Percentiles rank a stretch among this genome's conserved stretches.
Conservation (phyloP, 176 grass and related monocot species). For the Zea luxurians region DNA sequence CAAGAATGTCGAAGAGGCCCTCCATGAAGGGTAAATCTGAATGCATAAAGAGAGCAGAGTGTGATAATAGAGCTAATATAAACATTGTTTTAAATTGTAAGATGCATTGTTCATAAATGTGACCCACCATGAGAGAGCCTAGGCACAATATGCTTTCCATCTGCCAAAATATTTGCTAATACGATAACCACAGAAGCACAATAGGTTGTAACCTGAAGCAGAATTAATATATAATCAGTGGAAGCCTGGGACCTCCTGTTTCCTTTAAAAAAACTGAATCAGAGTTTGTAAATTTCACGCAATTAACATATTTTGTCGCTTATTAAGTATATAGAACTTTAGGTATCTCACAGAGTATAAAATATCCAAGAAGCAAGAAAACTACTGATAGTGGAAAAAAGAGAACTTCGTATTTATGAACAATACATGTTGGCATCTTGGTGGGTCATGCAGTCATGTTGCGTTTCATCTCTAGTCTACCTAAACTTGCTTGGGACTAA, state of each 20-base stretch:
- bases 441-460: not conserved
- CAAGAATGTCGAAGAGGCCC: slow-evolving; percentile 71
- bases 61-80: slow-evolving; percentile 28
- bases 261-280: slow-evolving; percentile 32
- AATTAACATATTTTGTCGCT: slow-evolving; percentile 2
- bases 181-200: slow-evolving; percentile 68
- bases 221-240: not conserved
- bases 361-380: slow-evolving; percentile 31
- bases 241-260: not conserved
- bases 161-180: slow-evolving; percentile 81
- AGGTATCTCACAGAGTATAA: not conserved
- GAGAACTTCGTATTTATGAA: slow-evolving; percentile 8
- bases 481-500: not conserved
- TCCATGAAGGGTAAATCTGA: slow-evolving; percentile 72
- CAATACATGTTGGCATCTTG: not conserved
- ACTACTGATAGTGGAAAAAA: not conserved
- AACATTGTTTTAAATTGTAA: slow-evolving; percentile 35
- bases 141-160: slow-evolving; percentile 60
- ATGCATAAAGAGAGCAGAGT: slow-evolving; percentile 13
- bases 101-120: slow-evolving; percentile 30
- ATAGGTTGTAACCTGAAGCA: slow-evolving; percentile 59
- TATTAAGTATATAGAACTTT: slow-evolving; percentile 21
- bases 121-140: slow-evolving; percentile 57
- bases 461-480: not conserved
- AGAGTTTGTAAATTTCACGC: slow-evolving; percentile 20